These are phyloP conservation scores for Rhododendron kiyosumense DNA, from an alignment of 148 eudicot species.

Conservation along the genomic window DNA sequence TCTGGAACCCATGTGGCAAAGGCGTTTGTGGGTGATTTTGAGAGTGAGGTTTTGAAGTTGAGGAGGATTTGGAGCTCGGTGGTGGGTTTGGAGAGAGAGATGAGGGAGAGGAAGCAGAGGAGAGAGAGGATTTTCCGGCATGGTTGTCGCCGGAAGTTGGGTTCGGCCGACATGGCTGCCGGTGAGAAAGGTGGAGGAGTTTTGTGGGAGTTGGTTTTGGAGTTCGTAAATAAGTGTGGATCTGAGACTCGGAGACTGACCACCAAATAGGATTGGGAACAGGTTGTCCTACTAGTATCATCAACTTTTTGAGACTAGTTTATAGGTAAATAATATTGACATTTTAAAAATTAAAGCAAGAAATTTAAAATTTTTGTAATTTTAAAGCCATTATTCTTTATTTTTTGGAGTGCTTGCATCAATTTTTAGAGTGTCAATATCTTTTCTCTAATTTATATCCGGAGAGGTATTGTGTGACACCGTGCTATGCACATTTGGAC, in stretches of 20 bases:
- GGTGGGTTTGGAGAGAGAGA: slow-evolving; percentile 1
- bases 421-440: too few species aligned
- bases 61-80: slow-evolving; percentile 25
- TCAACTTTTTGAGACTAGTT: too few species aligned
- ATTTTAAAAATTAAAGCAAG: too few species aligned
- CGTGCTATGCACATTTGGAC: too few species aligned
- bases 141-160: slow-evolving; percentile 4
- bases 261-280: neutral
- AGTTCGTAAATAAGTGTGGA: neutral
- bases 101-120: slow-evolving; percentile 8
- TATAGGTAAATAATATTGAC: too few species aligned
- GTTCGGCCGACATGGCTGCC: neutral
- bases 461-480: too few species aligned
- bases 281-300: too few species aligned
- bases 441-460: too few species aligned
- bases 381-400: too few species aligned
- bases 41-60: slow-evolving; percentile 21
- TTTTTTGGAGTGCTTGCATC: too few species aligned
- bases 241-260: neutral
- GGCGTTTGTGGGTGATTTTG: slow-evolving; percentile 4
- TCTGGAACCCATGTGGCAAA: slow-evolving; percentile 24
- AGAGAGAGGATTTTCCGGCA: neutral
- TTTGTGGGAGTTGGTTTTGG: neutral
- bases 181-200: neutral
- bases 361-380: too few species aligned